Base-by-base conservation (phyloP, 2,329 filamentous ascomycete genomes). In the Venturia effusa region DNA sequence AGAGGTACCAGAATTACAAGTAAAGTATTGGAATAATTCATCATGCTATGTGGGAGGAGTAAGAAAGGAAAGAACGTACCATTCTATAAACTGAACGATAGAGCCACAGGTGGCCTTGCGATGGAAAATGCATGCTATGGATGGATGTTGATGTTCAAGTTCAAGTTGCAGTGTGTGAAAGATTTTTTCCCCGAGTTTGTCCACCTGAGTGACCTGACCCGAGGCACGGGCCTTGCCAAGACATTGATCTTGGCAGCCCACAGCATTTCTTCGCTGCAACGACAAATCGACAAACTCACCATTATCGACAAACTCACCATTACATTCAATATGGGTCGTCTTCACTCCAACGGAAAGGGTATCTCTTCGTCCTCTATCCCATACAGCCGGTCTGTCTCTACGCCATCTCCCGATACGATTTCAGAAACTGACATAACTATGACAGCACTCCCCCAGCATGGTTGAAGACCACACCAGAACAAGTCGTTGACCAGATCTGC, bases 281-380 rank as follows among this genome's bases (percentile, higher is more conserved):
- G 51, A 57, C 51, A 34, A 34, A 57, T 34, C 51, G 51, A 57
- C 51, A 57, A 57, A 34, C 11, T 34, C 27, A 24, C 30, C 51
- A 57, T n/a, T 5, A 57, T 34, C 51, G 51, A 57, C 51, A 57
- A 57, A 34, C 11, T 34, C 27, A 24, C 30, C 51, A 57, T n/a
- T 5, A 57, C 15, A 65, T 73, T 70, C 73, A 89, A 80, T 72
- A 96, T 96, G 91, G 91, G 92, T 88, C 88, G 93, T 85, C 88
- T 97, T 88, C 95, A 99, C 88, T 90, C 85, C 86, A 96, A 97
- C 77, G 67, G 94, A 84, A 97, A 97, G 90, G 95, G 94, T 81
- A 99, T 99, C 83, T 92, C 91, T 72, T 64, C 62, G 22, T 64
- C 62, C 32, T 19, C 62, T 22, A 60, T 64, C 55, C 62, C 62